Conservation (phyloP, 1,284 basidiomycete genomes). For the Cutaneotrichosporon sp. region DNA sequence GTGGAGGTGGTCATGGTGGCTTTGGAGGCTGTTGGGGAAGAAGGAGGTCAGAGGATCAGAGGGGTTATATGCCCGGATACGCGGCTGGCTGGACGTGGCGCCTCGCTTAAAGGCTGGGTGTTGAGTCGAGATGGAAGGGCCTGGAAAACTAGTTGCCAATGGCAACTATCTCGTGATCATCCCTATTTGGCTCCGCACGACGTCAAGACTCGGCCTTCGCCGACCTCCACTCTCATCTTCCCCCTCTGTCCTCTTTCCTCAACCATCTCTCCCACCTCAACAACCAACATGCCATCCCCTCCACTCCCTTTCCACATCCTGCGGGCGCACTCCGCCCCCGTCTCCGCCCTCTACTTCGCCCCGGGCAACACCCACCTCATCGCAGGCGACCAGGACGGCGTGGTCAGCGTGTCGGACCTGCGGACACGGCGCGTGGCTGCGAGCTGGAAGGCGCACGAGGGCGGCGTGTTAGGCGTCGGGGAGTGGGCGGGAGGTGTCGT, state of each 20-base stretch:
- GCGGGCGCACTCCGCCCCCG: conserved; percentile 65
- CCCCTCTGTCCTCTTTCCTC: background rate
- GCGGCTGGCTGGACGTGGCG: too few relatives aligned
- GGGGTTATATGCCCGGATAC: too few relatives aligned
- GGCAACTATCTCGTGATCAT: background rate
- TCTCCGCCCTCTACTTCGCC: conserved; percentile 61
- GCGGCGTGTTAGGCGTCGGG: conserved; percentile 71
- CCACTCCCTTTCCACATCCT: conserved; percentile 64
- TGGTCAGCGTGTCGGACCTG: conserved; percentile 63
- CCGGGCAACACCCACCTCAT: conserved; percentile 72
- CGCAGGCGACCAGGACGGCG: conserved; percentile 68
- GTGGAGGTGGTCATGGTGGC: conserved; percentile 53
- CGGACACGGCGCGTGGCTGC: conserved; percentile 67
- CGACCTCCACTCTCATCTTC: background rate
- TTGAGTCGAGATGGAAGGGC: background rate
- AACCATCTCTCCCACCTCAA: background rate
- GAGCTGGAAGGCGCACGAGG: conserved; percentile 75
- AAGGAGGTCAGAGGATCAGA: background rate
- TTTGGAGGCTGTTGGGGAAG: background rate
- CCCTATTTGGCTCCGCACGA: background rate
- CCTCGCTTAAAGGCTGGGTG: background rate
- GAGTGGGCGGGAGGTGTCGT: conserved; percentile 68
- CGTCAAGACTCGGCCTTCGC: background rate
- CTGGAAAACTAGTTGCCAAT: conserved; percentile 2
- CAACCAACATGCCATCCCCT: background rate